Base-by-base conservation (phyloP, 2,329 filamentous ascomycete species). In the Alternaria metachromatica region DNA sequence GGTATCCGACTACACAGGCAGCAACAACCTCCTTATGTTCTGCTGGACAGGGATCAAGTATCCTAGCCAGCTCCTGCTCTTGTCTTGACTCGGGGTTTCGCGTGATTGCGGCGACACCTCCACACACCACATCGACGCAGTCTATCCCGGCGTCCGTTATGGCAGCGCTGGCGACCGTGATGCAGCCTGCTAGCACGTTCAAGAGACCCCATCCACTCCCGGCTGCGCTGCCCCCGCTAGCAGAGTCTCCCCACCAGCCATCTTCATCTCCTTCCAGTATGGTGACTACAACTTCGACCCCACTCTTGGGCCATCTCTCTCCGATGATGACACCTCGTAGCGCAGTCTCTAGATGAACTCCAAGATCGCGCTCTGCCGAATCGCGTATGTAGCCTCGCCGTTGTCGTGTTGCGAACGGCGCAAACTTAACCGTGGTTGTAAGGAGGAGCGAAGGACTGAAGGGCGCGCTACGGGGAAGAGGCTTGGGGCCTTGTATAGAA, bases 221-320 rank as follows among this genome's bases (percentile, higher is more conserved):
- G 62, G 81, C 84, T n/a, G 90, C 87, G 58, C 81, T 84, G 11
- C 70, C 69, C 15, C 65, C 73, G 15, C 33, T 62, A 4, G 62
- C 67, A 30, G 62, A 67, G 76, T 88, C 86, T 5, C 86, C 88
- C 86, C 87, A 88, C 85, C 87, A 89, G 37, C 84, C 84, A 72
- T 95, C 91, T 77, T 97, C 93, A 76, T 98, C 96, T 4, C 93
- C 95, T 82, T 99, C 96, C 18, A 99, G 85, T 53, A 99, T 89
- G 0, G 94, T 97, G 53, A 99, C 89, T 18, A 97, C 90, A 44
- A 99, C 90, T 78, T 99, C 96, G n/a, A 97, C 90, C 48, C 93
- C 94, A 78, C 93, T 97, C 84, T 99, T 99, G n/a, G 96, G 96
- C 93, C 95, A 99, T 62, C 95, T 87, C 78, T 97, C 94, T 13